Conservation (phyloP, 73 alveolate genomes). For the Blepharisma stoltei region DNA sequence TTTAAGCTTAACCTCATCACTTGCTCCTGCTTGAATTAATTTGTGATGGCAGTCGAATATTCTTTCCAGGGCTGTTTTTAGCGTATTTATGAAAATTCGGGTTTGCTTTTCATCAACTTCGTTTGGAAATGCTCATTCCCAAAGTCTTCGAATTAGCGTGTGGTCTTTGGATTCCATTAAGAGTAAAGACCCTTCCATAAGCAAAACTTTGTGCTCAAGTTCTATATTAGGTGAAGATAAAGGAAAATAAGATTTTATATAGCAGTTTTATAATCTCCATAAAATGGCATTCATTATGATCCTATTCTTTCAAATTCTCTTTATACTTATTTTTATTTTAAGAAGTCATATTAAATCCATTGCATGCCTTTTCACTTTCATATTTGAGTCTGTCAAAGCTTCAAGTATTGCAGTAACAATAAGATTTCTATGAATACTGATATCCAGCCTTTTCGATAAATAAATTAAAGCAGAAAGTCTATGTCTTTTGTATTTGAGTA, state of each 20-base stretch:
- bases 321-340: too few species aligned
- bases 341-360: constrained; percentile 6
- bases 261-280: too few species aligned
- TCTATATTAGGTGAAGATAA: background rate
- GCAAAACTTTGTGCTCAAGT: background rate
- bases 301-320: too few species aligned
- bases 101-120: background rate
- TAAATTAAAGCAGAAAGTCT: background rate
- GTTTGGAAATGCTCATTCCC: constrained; percentile 26
- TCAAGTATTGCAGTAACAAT: constrained; percentile 5
- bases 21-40: background rate
- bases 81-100: background rate
- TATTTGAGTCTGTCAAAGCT: background rate
- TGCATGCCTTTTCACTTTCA: background rate
- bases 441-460: background rate
- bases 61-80: background rate
- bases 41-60: background rate
- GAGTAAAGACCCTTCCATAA: constrained; percentile 2
- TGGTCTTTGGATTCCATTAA: background rate
- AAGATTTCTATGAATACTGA: background rate
- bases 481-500: background rate
- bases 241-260: background rate
- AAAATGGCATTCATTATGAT: too few species aligned
- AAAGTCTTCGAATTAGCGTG: constrained; percentile 8
- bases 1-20: background rate